phyloP scores from a whole-genome alignment of 1,139 yeast genomes.

The Pichia sp. region DNA sequence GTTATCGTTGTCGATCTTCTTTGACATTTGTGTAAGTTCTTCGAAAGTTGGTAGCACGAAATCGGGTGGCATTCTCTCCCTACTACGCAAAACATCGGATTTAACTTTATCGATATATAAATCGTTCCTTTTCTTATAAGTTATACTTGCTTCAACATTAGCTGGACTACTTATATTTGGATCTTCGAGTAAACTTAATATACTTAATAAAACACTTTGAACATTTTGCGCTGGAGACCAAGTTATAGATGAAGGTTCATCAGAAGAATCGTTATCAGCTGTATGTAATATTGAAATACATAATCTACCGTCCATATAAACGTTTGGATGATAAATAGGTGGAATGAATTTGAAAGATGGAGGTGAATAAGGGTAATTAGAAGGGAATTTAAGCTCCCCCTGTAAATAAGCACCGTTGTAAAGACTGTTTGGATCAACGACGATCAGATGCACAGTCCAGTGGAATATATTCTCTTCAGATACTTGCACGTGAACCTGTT shows the following conservation, averaged over 20 bases:
- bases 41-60: conserved; percentile 70
- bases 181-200: conserved; percentile 84
- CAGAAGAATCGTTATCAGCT: conserved; percentile 67
- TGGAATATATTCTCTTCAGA: conserved; percentile 87
- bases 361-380: conserved; percentile 89
- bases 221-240: conserved; percentile 98
- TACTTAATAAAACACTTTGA: conserved; percentile 82
- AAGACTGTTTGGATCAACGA: conserved; percentile 79
- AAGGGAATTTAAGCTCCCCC: conserved; percentile 89
- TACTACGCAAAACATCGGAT: conserved; percentile 78
- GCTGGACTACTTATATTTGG: conserved; percentile 90
- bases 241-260: conserved; percentile 86
- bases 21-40: conserved; percentile 29
- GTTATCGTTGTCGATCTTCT: conserved; percentile 10
- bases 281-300: conserved; percentile 92
- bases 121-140: conserved; percentile 77
- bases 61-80: conserved; percentile 77
- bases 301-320: conserved; percentile 85
- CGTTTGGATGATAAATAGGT: conserved; percentile 93
- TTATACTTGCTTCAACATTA: conserved; percentile 92
- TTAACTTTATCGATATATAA: conserved; percentile 72
- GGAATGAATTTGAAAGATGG: conserved; percentile 93
- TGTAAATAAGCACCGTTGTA: conserved; percentile 93
- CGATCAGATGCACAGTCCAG: conserved; percentile 94
- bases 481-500: conserved; percentile 81